A percentile compares a stretch with the other conserved stretches of the same genome.
phyloP scores from a whole-genome alignment of 1,284 basidiomycete genomes.

The Prillingera fragicola region DNA sequence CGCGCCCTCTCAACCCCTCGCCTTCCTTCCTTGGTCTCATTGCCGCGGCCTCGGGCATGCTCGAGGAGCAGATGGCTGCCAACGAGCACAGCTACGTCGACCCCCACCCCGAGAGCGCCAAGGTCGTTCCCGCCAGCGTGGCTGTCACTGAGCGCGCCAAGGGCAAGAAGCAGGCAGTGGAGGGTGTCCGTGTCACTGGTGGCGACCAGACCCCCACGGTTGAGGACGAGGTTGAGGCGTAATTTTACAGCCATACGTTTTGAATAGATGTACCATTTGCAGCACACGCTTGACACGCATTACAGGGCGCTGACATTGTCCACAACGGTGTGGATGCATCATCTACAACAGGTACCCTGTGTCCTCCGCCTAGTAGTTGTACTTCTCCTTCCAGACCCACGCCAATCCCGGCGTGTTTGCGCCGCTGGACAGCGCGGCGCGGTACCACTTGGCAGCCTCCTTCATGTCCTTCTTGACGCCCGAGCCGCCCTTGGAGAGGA shows the following conservation, averaged over 20 bases:
- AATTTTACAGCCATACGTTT: too few species aligned
- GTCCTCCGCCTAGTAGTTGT: conserved; percentile 1
- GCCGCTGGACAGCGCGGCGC: conserved; percentile 37
- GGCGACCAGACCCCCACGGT: conserved; percentile 8
- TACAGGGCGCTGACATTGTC: too few species aligned
- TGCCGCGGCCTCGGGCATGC: conserved; percentile 68
- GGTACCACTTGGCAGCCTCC: conserved; percentile 48
- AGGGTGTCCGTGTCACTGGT: conserved; percentile 34
- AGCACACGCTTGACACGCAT: not conserved
- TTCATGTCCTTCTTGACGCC: conserved; percentile 48
- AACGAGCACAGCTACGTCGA: conserved; percentile 56
- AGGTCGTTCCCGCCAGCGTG: conserved; percentile 44
- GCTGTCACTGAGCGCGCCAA: conserved; percentile 41
- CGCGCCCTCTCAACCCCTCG: conserved; percentile 95
- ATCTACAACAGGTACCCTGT: not conserved
- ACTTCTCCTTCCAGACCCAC: conserved; percentile 49
- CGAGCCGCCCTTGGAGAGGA: conserved; percentile 41
- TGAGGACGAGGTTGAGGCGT: conserved; percentile 18
- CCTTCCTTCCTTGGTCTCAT: conserved; percentile 96
- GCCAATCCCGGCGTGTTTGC: conserved; percentile 41
- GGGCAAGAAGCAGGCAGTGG: conserved; percentile 36
- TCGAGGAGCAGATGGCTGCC: conserved; percentile 67
- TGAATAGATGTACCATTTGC: too few species aligned
- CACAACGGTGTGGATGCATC: conserved; percentile 3
- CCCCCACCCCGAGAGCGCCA: conserved; percentile 52